Evolutionary conservation across 208 protist genomes (phyloP).

Genomic region (Leptomonas seymouri): DNA sequence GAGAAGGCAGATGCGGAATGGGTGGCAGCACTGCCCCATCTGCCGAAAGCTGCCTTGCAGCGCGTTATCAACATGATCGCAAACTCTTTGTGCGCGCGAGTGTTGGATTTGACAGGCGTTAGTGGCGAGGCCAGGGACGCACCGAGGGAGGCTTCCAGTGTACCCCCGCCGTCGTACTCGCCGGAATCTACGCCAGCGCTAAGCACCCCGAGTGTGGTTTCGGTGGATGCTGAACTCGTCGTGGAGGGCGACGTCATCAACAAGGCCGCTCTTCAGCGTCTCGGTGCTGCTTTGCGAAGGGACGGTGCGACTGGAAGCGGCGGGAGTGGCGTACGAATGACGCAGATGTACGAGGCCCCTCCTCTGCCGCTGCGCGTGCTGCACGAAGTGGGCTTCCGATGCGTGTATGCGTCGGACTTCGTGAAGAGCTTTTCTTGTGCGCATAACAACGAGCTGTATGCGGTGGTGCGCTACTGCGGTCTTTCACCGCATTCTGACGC

Average conservation of each 20-base stretch:
- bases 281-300: constrained; percentile 3
- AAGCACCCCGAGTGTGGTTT: constrained; percentile 19
- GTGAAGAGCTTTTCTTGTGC: constrained; percentile 30
- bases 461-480: constrained; percentile 56
- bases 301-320: neutral
- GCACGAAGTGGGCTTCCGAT: constrained; percentile 51
- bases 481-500: constrained; percentile 74
- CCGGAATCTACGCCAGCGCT: constrained; percentile 1
- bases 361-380: constrained; percentile 46
- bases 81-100: constrained; percentile 38
- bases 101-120: constrained; percentile 16
- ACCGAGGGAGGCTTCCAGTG: neutral
- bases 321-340: constrained; percentile 5
- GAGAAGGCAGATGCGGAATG: constrained; percentile 37
- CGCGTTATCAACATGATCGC: constrained; percentile 41
- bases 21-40: constrained; percentile 30
- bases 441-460: constrained; percentile 73
- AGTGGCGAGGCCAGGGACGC: neutral
- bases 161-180: neutral
- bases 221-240: constrained; percentile 27
- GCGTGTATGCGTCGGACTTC: constrained; percentile 48
- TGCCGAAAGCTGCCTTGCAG: constrained; percentile 36
- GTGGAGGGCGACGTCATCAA: constrained; percentile 20
- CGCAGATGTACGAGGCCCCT: constrained; percentile 25
- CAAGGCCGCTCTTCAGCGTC: constrained; percentile 12